These are phyloP conservation scores for Gelatoporia subvermispora DNA, from an alignment of 768 basidiomycete genomes.

Conservation along the genomic window DNA sequence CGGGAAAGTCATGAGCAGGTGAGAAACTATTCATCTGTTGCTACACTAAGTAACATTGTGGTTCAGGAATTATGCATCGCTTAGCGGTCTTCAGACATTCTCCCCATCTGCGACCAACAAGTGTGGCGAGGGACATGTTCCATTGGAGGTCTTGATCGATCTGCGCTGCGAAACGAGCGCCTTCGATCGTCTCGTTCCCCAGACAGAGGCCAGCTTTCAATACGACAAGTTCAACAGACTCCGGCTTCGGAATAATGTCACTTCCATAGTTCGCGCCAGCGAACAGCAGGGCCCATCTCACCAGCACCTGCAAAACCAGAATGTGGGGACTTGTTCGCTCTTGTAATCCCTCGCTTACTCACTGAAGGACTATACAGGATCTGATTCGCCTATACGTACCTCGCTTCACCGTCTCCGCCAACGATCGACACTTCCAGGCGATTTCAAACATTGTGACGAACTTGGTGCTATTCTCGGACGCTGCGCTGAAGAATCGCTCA, in stretches of 20 bases:
- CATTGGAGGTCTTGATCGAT: conserved; percentile 89
- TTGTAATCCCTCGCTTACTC: background rate
- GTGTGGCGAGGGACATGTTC: conserved; percentile 57
- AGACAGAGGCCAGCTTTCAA: conserved; percentile 78
- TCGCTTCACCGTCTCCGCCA: conserved; percentile 82
- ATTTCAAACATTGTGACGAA: conserved; percentile 86
- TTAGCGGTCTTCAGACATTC: conserved; percentile 85
- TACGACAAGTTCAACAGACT: conserved; percentile 96
- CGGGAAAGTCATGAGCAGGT: conserved; percentile 85
- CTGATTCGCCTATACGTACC: conserved; percentile 78
- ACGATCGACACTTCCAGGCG: conserved; percentile 73
- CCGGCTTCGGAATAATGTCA: conserved; percentile 69
- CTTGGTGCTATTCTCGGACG: conserved; percentile 86
- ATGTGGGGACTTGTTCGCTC: conserved; percentile 35
- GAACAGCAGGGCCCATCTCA: conserved; percentile 29
- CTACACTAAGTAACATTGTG: background rate
- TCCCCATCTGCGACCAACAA: conserved; percentile 50
- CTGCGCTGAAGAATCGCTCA: conserved; percentile 70
- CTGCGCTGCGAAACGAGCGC: conserved; percentile 72
- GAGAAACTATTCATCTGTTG: conserved; percentile 9
- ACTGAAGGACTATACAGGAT: conserved; percentile 46
- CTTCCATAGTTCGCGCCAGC: conserved; percentile 39
- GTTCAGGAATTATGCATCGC: conserved; percentile 71
- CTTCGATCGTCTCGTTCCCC: conserved; percentile 88
- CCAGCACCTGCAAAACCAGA: conserved; percentile 61